A percentile compares a stretch with the other conserved stretches of the same genome.
Evolutionary conservation across 1,284 basidiomycete species (phyloP).

Genomic region (Lentinula novae-zelandiae): DNA sequence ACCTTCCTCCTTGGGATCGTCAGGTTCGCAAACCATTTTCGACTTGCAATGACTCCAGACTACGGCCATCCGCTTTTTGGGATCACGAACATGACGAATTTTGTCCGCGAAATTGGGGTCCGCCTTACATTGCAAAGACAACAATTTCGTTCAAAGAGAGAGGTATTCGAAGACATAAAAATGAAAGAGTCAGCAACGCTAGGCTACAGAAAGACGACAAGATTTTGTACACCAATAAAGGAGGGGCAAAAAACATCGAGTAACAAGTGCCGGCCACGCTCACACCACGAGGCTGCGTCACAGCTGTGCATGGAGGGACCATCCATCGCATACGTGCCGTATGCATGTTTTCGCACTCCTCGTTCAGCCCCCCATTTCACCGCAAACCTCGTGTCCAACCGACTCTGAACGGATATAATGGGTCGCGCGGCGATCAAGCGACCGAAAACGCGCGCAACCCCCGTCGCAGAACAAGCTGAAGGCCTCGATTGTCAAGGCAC

Average conservation of each 20-base stretch:
- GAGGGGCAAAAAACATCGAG: constrained; percentile 56
- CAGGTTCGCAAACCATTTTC: constrained; percentile 83
- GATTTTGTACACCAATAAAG: constrained; percentile 31
- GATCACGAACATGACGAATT: constrained; percentile 81
- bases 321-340: constrained; percentile 37
- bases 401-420: constrained; percentile 59
- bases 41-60: constrained; percentile 86
- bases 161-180: constrained; percentile 35
- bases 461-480: constrained; percentile 67
- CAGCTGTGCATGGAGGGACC: constrained; percentile 46
- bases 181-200: constrained; percentile 59
- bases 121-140: constrained; percentile 49
- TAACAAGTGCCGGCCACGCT: constrained; percentile 51
- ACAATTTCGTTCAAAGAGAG: constrained; percentile 19
- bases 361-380: constrained; percentile 95
- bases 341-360: constrained; percentile 72
- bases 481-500: constrained; percentile 73
- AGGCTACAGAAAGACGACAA: constrained; percentile 35
- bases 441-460: constrained; percentile 77
- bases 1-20: constrained; percentile 83
- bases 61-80: constrained; percentile 84
- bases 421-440: constrained; percentile 84
- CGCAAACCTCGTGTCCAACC: constrained; percentile 81
- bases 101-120: constrained; percentile 82
- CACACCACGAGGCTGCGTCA: constrained; percentile 58